Base-by-base conservation (phyloP, 352 stramenopile species). In the Phytopythium aichiense region DNA sequence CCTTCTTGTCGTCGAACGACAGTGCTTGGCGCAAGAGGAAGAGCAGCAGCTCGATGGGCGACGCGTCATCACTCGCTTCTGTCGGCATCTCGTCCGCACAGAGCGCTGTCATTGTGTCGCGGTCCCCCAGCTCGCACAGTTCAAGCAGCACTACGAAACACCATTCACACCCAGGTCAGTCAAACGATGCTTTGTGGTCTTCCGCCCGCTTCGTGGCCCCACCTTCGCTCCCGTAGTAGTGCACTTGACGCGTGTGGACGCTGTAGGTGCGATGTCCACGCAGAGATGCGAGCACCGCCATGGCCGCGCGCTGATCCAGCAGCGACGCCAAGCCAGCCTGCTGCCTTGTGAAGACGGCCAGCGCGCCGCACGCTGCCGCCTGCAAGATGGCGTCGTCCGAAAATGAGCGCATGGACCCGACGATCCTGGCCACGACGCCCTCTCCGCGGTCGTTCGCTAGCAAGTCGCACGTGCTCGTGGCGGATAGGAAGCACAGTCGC, bases 191-290 rank as follows among this genome's bases (percentile, higher is more conserved):
- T 22, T 4, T 20, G 18, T 23, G 23, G 11, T 22, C 16, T 13
- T 23, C 18, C 6, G 13, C 37, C 40, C 12, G 9, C 4, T 11
- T 55, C 22, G 9, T 8, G 33, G 12, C 42, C 54, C 8, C 60
- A 87, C 78, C 80, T 88, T 94, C 83, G 38, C 77, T 88, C 1
- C 80, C 82, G 58, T 92, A 92, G 69, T 89, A 94, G 50, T 92
- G 84, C 16, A 94, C 83, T 68, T 94, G 85, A 0, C 85, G 81
- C 2, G 85, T 92, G 70, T 94, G 84, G 5, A 92, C 79, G 53
- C 81, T 92, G 61, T 92, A 92, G 0, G 76, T 77, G 61, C 92
- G 90, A 72, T 94, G 85, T 38, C 77, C 79, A n/a, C 88, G 72
- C 37, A 92, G 71, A 11, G 82, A 89, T 13, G 79, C 70, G 31